Evolutionary conservation across 1,284 basidiomycete genomes (phyloP).

Genomic region (Cryptococcus sp.): DNA sequence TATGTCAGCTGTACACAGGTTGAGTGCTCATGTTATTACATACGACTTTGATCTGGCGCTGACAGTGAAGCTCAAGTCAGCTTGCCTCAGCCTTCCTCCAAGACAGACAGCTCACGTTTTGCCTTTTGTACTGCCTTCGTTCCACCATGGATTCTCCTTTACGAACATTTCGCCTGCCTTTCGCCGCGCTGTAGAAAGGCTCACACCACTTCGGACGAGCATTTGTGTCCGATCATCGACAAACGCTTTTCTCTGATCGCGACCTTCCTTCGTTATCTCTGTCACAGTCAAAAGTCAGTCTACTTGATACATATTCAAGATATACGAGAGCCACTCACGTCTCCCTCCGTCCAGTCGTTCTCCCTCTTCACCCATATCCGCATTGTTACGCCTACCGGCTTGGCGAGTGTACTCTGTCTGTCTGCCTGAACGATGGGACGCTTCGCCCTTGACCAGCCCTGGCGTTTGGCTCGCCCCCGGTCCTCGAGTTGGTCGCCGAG

Average conservation of each 20-base stretch:
- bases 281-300: neutral
- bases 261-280: slow-evolving; percentile 47
- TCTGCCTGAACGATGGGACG: slow-evolving; percentile 43
- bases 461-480: slow-evolving; percentile 27
- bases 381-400: slow-evolving; percentile 37
- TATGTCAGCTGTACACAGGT: neutral
- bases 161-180: slow-evolving; percentile 37
- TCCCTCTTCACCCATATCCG: slow-evolving; percentile 44
- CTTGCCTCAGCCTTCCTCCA: neutral
- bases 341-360: slow-evolving; percentile 40
- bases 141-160: slow-evolving; percentile 45
- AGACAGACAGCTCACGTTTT: slow-evolving; percentile 34
- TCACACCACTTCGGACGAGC: slow-evolving; percentile 25
- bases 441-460: slow-evolving; percentile 46
- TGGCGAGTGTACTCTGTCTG: slow-evolving; percentile 47
- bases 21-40: neutral
- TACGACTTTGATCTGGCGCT: slow-evolving; percentile 48
- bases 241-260: slow-evolving; percentile 30
- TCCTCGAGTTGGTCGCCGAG: slow-evolving; percentile 27
- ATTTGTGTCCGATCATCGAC: slow-evolving; percentile 25
- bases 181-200: slow-evolving; percentile 31
- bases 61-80: neutral
- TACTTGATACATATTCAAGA: neutral
- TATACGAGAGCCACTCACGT: slow-evolving; percentile 24
- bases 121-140: slow-evolving; percentile 41